Evolutionary conservation across 768 basidiomycete species (phyloP).

Genomic region (Lyophyllum shimeji): DNA sequence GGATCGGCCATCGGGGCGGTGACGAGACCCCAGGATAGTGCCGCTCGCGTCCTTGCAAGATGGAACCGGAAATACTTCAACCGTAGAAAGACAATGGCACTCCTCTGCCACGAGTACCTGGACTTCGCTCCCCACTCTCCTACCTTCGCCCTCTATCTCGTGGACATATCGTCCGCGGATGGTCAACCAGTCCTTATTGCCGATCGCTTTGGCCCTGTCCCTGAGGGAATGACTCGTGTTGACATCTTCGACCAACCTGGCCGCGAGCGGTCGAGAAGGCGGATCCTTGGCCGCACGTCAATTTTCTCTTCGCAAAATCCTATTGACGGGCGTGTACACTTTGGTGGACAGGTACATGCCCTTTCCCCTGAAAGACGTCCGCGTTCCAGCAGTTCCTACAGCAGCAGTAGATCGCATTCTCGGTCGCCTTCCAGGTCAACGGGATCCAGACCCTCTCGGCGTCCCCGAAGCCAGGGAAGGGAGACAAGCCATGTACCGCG

Average conservation of each 20-base stretch:
- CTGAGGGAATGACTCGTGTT: not conserved
- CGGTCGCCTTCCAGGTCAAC: not conserved
- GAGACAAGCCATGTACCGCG: not conserved
- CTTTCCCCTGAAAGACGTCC: not conserved
- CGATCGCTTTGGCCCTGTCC: not conserved
- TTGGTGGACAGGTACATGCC: not conserved
- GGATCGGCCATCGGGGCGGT: not conserved
- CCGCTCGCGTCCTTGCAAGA: conserved; percentile 13
- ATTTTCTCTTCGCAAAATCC: conserved; percentile 10
- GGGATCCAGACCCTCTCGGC: not conserved
- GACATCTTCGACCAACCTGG: conserved; percentile 2
- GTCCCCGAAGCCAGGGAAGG: not conserved
- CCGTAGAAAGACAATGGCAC: conserved; percentile 10
- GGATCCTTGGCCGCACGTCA: conserved; percentile 12
- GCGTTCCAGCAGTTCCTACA: not conserved
- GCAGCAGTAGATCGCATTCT: not conserved
- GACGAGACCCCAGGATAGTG: conserved; percentile 23
- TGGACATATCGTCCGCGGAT: conserved; percentile 18
- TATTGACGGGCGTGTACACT: conserved; percentile 10
- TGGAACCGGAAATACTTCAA: conserved; percentile 21
- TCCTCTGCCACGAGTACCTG: conserved; percentile 21
- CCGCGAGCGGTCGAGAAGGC: conserved; percentile 1
- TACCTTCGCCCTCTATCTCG: conserved; percentile 20
- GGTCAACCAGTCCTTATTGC: not conserved
- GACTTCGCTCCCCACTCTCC: conserved; percentile 21